Evolutionary conservation across 2,329 filamentous ascomycete species (phyloP).

Genomic region (Cercospora brassicicola): DNA sequence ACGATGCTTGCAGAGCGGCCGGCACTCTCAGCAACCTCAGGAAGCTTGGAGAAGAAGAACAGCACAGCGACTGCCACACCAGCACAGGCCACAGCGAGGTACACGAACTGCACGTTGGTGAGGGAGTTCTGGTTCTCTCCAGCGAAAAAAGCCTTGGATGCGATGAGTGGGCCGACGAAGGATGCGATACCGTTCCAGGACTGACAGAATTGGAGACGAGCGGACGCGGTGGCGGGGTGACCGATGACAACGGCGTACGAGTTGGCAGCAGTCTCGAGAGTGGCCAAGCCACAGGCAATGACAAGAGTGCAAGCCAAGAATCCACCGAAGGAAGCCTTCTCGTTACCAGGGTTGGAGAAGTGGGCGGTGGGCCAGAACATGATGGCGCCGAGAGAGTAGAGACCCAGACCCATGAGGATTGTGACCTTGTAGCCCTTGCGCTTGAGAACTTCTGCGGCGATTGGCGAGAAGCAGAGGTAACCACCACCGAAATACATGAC

Average conservation of each 20-base stretch:
- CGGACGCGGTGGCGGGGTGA: constrained; percentile 39
- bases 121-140: constrained; percentile 37
- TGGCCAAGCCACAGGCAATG: constrained; percentile 44
- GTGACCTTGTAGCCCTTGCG: constrained; percentile 49
- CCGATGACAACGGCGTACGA: constrained; percentile 45
- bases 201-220: constrained; percentile 44
- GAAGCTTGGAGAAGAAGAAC: constrained; percentile 43
- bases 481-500: constrained; percentile 47
- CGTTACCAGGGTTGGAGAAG: constrained; percentile 35
- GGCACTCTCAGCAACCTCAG: constrained; percentile 37
- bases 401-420: constrained; percentile 44
- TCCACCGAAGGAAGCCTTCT: constrained; percentile 40
- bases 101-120: constrained; percentile 44
- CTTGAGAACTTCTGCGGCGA: constrained; percentile 47
- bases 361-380: constrained; percentile 44
- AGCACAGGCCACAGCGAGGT: constrained; percentile 43
- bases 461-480: constrained; percentile 46
- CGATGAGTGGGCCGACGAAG: constrained; percentile 44
- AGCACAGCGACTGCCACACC: constrained; percentile 39
- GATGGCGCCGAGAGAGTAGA: constrained; percentile 43
- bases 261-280: constrained; percentile 44
- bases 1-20: constrained; percentile 35
- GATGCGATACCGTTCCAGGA: constrained; percentile 43
- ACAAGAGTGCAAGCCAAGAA: constrained; percentile 43
- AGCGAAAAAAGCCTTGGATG: constrained; percentile 43